Base-by-base conservation (phyloP, 148 eudicot species). In the Chenopodium suecicum region DNA sequence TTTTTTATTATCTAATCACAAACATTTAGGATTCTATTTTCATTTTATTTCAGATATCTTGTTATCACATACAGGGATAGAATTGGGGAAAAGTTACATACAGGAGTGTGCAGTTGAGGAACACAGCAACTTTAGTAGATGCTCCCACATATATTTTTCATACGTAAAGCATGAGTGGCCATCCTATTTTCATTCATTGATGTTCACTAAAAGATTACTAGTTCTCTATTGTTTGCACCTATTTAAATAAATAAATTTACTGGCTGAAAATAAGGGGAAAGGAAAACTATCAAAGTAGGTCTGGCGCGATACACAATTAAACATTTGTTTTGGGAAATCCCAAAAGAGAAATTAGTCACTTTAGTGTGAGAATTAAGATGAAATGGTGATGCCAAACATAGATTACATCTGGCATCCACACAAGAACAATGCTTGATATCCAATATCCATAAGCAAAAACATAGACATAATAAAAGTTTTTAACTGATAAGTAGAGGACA, bases 401-500 rank as follows among this genome's bases (percentile, higher is more conserved):
- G 29, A 12, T n/a, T 50, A 25, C 44, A 20, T 31, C 4, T 4
- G 0, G 17, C 17, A 31, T 70, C 68, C 10, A 56, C 71, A 34
- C 67, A 41, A 41, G 44, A 41, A 41, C 6, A 41, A 41, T 41
- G 44, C 7, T 7, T 41, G 44, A 41, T 41, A 41, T 41, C 44
- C 44, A 41, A 5, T 41, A 41, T 41, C 44, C 44, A 41, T 41
- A 41, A 41, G 44, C 44, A 41, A 41, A 41, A 0, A 41, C 44
- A 41, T 41, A 7, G 44, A 41, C 7, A 41, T 41, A 41, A 41
- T 5, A 41, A 41, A 41, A 41, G 44, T 5, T 41, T 41, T 41
- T 4, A 41, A 16, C 60, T 10, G 47, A 48, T 6, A 78, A 72
- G 56, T 17, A 78, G 79, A 79, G 52, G 12, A 88, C 89, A 52